These are phyloP conservation scores for Phalaenopsis hybrid DNA, from an alignment of 116 monocot species.

Conservation along the genomic window DNA sequence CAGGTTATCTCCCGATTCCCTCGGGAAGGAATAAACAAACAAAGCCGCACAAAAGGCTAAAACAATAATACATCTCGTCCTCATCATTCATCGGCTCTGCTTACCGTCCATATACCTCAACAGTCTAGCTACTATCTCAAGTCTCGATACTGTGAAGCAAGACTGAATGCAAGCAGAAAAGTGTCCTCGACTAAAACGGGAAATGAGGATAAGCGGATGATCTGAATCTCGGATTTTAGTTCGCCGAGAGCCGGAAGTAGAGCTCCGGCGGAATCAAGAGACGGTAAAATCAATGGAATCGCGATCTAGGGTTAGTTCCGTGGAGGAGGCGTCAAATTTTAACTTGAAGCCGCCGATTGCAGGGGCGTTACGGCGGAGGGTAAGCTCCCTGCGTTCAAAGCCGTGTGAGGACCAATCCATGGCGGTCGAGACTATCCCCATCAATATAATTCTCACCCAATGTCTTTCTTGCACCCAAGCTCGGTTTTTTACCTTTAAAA, in stretches of 20 bases:
- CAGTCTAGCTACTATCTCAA: not conserved
- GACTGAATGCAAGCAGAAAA: not conserved
- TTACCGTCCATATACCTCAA: not conserved
- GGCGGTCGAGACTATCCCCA: not conserved
- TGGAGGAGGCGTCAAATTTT: not conserved
- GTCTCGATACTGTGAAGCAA: not conserved
- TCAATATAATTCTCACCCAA: too few relatives aligned
- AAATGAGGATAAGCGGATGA: not conserved
- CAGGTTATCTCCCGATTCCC: not conserved
- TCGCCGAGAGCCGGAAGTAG: not conserved
- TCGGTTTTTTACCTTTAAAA: too few relatives aligned
- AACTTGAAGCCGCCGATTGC: too few relatives aligned
- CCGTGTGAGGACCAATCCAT: not conserved
- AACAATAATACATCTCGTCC: not conserved
- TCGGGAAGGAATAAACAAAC: conserved; percentile 1
- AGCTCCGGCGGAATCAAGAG: not conserved
- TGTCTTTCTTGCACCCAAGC: too few relatives aligned
- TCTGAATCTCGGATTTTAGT: not conserved
- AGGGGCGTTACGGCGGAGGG: too few relatives aligned
- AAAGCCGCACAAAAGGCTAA: not conserved
- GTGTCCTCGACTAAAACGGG: not conserved
- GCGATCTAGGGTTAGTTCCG: not conserved
- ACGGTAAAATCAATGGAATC: not conserved
- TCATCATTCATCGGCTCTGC: conserved; percentile 2
- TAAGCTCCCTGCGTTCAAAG: not conserved